Conservation (phyloP, 108 stramenopile genomes). For the Cylindrotheca fusiformis region DNA sequence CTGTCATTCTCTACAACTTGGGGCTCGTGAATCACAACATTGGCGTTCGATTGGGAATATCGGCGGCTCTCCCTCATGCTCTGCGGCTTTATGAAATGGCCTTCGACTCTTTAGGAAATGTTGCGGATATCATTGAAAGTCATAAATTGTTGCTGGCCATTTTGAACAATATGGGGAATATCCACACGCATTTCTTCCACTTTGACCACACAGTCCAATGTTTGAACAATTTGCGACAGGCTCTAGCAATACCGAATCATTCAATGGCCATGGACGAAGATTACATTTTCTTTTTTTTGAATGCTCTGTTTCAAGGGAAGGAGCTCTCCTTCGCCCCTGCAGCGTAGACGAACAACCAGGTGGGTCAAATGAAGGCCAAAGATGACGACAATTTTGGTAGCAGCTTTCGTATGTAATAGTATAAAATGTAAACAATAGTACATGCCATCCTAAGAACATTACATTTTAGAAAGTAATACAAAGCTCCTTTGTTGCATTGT, state of each 20-base stretch:
- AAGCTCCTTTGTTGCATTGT: no score
- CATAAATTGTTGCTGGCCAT: conserved; percentile 18
- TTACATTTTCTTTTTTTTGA: conserved; percentile 21
- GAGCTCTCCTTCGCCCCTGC: conserved; percentile 25
- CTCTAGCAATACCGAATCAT: neutral
- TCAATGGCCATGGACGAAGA: conserved; percentile 18
- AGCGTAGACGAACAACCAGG: conserved; percentile 7
- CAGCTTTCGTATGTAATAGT: no score
- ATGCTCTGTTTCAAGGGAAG: conserved; percentile 23
- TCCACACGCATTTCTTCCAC: conserved; percentile 11
- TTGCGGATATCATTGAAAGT: neutral
- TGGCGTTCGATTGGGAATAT: conserved; percentile 14
- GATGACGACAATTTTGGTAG: no score
- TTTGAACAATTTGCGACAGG: conserved; percentile 8
- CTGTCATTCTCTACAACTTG: conserved; percentile 26
- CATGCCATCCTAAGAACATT: no score
- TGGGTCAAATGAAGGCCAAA: no score
- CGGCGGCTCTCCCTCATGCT: conserved; percentile 13
- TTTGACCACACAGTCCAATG: conserved; percentile 10
- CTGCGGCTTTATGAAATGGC: conserved; percentile 16
- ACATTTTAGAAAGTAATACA: no score
- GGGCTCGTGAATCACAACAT: conserved; percentile 23
- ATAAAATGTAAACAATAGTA: no score
- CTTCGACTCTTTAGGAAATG: conserved; percentile 4
- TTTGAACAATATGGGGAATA: conserved; percentile 25